phyloP scores from a whole-genome alignment of 164 flowering plant genomes.

The Aristolochia contorta region DNA sequence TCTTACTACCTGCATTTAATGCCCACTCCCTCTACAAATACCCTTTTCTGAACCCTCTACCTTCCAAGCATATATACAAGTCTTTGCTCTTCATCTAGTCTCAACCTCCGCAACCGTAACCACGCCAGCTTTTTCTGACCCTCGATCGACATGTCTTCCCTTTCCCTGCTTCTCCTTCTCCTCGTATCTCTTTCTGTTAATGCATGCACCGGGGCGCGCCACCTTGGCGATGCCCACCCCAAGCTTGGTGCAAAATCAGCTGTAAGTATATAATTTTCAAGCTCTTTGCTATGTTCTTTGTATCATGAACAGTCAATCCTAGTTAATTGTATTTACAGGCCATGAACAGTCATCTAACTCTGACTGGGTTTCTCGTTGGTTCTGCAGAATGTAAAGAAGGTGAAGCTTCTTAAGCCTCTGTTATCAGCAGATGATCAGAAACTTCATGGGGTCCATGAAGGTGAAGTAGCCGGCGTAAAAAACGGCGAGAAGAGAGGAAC shows the following conservation, averaged over 20 bases:
- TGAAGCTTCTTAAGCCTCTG: too few relatives aligned
- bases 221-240: conserved; percentile 3
- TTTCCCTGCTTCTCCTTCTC: conserved; percentile 17
- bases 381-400: conserved; percentile 18
- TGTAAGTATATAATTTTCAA: too few relatives aligned
- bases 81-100: not conserved
- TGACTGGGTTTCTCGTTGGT: not conserved
- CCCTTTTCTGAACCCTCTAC: conserved; percentile 3
- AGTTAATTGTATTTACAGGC: too few relatives aligned
- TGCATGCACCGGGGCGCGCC: conserved; percentile 30
- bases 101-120: not conserved
- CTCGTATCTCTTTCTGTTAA: conserved; percentile 20
- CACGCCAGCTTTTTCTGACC: not conserved
- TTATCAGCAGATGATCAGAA: not conserved
- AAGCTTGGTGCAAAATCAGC: conserved; percentile 19
- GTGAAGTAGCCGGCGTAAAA: not conserved
- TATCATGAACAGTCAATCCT: too few relatives aligned
- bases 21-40: conserved; percentile 32
- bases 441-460: conserved; percentile 2
- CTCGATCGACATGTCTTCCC: conserved; percentile 18
- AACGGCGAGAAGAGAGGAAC: not conserved
- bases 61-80: too few relatives aligned
- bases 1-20: conserved; percentile 45
- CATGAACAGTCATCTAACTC: too few relatives aligned
- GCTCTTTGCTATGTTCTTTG: too few relatives aligned